Evolutionary conservation across 2,329 filamentous ascomycete genomes (phyloP).

Genomic region (Sporothrix mexicana): DNA sequence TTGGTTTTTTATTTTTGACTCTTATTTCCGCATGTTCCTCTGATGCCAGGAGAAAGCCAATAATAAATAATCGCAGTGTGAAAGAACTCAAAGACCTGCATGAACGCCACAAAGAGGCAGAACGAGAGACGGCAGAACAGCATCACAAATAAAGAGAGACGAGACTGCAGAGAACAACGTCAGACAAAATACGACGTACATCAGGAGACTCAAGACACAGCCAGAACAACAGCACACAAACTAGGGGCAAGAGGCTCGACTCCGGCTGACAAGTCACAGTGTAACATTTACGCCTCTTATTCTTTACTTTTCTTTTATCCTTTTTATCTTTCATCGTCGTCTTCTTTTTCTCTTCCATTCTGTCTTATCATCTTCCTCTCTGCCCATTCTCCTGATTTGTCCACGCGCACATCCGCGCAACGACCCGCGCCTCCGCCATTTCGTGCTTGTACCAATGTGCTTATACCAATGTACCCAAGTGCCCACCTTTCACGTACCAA

Average conservation of each 20-base stretch:
- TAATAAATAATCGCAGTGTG: not conserved
- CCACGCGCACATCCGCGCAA: slow-evolving; percentile 10
- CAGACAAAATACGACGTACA: not conserved
- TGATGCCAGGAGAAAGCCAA: not conserved
- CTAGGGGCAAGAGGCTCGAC: not conserved
- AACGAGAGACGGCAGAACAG: not conserved
- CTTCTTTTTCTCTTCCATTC: not conserved
- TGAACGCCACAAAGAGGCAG: not conserved
- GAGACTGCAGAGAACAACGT: not conserved
- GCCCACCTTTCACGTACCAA: too few species aligned
- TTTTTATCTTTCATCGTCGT: not conserved
- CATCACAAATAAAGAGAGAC: not conserved
- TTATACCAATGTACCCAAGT: not conserved
- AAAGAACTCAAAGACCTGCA: not conserved
- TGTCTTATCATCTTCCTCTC: not conserved
- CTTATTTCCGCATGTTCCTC: not conserved
- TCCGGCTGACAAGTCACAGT: not conserved
- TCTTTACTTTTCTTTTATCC: not conserved
- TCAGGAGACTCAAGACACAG: not conserved
- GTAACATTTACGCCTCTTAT: not conserved
- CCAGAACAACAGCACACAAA: not conserved
- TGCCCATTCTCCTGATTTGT: slow-evolving; percentile 3
- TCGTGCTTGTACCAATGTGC: not conserved
- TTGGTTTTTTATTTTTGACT: not conserved
- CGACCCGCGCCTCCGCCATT: slow-evolving; percentile 9